phyloP scores from a whole-genome alignment of 2,329 filamentous ascomycete species.

The Aspergillus sp. region DNA sequence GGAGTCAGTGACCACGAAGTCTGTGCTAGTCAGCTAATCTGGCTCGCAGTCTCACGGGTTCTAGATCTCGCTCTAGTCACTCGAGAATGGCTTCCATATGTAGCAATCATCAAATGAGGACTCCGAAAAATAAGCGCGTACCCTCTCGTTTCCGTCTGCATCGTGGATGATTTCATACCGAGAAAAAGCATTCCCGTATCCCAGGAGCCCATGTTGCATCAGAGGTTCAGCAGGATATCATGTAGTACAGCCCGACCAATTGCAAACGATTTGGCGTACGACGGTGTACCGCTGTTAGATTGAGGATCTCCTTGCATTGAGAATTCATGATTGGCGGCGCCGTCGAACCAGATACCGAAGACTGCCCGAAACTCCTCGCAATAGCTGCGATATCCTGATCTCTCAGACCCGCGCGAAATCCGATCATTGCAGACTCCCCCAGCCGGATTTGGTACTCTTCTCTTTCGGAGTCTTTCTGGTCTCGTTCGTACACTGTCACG shows the following conservation, averaged over 20 bases:
- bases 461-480: not conserved
- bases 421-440: not conserved
- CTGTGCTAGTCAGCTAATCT: too few species aligned
- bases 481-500: not conserved
- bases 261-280: not conserved
- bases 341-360: not conserved
- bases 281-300: conserved; percentile 1
- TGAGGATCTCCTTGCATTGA: not conserved
- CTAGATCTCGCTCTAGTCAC: not conserved
- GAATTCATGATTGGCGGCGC: not conserved
- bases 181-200: not conserved
- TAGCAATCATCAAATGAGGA: not conserved
- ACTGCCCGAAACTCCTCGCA: not conserved
- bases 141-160: not conserved
- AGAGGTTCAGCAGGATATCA: not conserved
- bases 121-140: not conserved
- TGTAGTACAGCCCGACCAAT: not conserved
- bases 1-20: too few species aligned
- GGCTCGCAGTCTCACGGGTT: too few species aligned
- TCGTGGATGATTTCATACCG: not conserved
- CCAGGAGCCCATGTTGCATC: not conserved
- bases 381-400: not conserved
- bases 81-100: not conserved
- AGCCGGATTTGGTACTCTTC: not conserved
- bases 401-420: not conserved